A percentile compares a stretch with the other conserved stretches of the same genome.
Evolutionary conservation across 1,284 basidiomycete genomes (phyloP).

Genomic region (Trametes pubescens): DNA sequence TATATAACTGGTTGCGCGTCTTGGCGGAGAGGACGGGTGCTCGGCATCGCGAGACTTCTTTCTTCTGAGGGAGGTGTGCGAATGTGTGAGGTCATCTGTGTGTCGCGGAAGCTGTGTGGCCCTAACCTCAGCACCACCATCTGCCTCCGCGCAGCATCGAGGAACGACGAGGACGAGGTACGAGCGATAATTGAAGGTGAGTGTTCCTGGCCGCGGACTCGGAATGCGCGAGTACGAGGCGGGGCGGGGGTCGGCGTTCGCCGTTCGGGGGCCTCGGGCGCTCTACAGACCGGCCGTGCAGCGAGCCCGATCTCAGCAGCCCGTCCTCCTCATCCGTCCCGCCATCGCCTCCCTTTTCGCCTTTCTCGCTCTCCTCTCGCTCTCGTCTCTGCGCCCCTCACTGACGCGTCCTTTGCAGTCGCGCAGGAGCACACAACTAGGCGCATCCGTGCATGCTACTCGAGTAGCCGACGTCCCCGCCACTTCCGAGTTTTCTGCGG

Average conservation of each 20-base stretch:
- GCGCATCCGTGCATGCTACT: neutral
- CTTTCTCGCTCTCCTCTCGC: neutral
- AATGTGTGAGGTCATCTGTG: neutral
- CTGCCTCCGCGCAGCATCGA: neutral
- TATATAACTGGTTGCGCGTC: too few species aligned
- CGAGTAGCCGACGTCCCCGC: conserved; percentile 1
- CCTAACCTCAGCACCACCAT: neutral
- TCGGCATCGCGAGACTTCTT: too few species aligned
- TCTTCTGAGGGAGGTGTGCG: neutral
- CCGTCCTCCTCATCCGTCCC: neutral
- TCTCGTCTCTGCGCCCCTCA: neutral
- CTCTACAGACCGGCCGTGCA: neutral
- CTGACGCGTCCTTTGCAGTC: neutral
- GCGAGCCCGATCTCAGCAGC: neutral
- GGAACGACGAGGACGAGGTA: neutral
- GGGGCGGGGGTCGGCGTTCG: neutral
- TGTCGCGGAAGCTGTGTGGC: neutral
- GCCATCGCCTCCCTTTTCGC: neutral
- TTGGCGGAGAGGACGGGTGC: neutral
- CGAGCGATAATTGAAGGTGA: too few species aligned
- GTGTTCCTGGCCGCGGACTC: too few species aligned
- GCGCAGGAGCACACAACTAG: neutral
- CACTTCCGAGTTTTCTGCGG: neutral
- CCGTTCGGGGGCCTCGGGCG: neutral
- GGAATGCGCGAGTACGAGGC: too few species aligned